Evolutionary conservation across 163 green algal species (phyloP).

Genomic region (Prototheca wickerhamii): DNA sequence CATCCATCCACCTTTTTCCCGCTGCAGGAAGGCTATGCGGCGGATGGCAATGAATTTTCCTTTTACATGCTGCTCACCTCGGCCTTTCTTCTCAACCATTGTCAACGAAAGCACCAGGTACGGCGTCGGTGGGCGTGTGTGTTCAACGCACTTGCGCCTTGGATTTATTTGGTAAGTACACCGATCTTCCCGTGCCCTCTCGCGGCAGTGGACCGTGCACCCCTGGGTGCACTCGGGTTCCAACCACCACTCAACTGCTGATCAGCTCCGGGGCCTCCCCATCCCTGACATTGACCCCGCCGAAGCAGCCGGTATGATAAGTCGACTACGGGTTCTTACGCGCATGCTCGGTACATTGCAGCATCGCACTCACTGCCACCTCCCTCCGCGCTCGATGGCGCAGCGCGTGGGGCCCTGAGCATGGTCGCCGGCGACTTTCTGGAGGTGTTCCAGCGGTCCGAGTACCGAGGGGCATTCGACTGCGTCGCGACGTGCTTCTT

Average conservation of each 20-base stretch:
- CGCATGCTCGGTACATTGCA: no score
- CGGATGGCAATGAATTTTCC: slow-evolving; percentile 85
- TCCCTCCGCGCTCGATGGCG: neutral
- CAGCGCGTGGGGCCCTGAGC: slow-evolving; percentile 54
- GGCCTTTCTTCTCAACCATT: slow-evolving; percentile 82
- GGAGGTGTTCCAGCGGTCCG: slow-evolving; percentile 67
- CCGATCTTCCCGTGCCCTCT: neutral
- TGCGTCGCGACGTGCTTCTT: slow-evolving; percentile 94
- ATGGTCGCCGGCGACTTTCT: slow-evolving; percentile 97
- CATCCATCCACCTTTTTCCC: neutral
- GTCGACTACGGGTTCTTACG: no score
- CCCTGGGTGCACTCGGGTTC: slow-evolving; percentile 73
- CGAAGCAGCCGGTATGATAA: slow-evolving; percentile 26
- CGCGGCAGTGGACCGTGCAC: slow-evolving; percentile 62
- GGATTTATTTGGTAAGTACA: no score
- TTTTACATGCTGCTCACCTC: slow-evolving; percentile 94
- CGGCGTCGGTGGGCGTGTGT: neutral
- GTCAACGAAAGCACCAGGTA: neutral
- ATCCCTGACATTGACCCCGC: slow-evolving; percentile 73
- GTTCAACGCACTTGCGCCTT: no score
- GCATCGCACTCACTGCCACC: neutral
- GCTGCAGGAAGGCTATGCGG: slow-evolving; percentile 43
- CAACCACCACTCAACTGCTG: slow-evolving; percentile 62
- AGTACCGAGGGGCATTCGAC: slow-evolving; percentile 58
- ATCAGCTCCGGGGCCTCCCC: slow-evolving; percentile 56